Percentiles rank a stretch among this genome's conserved stretches.
These are phyloP conservation scores for Emergomyces pasteurianus DNA, from an alignment of 2,329 filamentous ascomycete genomes.

Conservation along the genomic window DNA sequence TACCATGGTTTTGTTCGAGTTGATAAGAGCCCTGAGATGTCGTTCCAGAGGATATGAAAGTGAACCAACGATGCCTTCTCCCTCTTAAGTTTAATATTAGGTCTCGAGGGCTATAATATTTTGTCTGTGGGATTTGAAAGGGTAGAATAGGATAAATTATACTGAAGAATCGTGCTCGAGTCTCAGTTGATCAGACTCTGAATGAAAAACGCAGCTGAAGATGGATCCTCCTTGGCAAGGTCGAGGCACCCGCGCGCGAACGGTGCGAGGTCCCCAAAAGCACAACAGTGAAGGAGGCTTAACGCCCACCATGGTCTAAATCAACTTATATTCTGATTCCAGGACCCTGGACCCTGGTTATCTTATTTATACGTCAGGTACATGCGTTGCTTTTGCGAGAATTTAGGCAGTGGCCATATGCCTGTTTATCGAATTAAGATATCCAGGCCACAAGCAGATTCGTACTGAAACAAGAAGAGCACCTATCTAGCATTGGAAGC, in stretches of 20 bases:
- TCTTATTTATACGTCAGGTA: background rate
- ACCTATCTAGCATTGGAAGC: background rate
- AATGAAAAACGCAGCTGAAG: background rate
- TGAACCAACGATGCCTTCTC: no score
- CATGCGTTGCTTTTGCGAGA: background rate
- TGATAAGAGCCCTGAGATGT: background rate
- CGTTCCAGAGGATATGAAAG: background rate
- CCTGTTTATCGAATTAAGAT: background rate
- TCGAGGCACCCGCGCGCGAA: background rate
- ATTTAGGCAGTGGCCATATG: background rate
- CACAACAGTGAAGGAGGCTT: background rate
- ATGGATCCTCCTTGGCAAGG: background rate
- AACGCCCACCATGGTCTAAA: background rate
- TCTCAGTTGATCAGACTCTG: background rate
- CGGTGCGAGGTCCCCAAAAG: background rate
- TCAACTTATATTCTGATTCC: background rate
- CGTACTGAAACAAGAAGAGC: no score
- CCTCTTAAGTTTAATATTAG: background rate
- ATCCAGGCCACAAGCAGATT: background rate
- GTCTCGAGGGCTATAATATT: background rate
- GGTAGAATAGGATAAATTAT: background rate
- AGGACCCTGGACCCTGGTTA: background rate
- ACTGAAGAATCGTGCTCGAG: background rate
- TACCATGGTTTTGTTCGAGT: background rate
- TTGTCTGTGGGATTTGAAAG: no score